These are phyloP conservation scores for Blastomyces gilchristii DNA, from an alignment of 2,329 filamentous ascomycete genomes.

Conservation along the genomic window DNA sequence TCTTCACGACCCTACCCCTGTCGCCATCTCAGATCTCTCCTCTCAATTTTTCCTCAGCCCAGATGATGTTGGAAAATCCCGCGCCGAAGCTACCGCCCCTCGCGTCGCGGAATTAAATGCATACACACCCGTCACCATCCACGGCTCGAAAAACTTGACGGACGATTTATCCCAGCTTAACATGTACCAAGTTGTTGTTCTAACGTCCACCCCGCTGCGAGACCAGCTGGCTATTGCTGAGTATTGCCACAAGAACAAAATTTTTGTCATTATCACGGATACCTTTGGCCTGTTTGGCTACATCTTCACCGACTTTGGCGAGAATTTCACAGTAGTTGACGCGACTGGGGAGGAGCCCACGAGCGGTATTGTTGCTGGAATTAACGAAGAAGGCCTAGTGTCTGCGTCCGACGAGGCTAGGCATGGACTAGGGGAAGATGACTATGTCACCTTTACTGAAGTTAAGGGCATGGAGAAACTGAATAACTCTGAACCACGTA, in stretches of 20 bases:
- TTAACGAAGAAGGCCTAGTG: constrained; percentile 81
- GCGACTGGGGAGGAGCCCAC: constrained; percentile 80
- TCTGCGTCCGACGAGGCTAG: constrained; percentile 90
- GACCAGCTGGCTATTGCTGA: constrained; percentile 78
- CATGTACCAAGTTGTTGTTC: constrained; percentile 82
- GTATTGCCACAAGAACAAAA: constrained; percentile 88
- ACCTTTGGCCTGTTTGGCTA: constrained; percentile 90
- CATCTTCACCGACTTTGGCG: constrained; percentile 94
- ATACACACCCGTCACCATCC: constrained; percentile 82
- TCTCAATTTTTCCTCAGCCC: constrained; percentile 92
- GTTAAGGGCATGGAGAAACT: constrained; percentile 82
- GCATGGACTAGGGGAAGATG: constrained; percentile 90
- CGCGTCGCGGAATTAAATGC: constrained; percentile 90
- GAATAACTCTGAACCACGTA: constrained; percentile 73
- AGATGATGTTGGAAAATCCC: constrained; percentile 82
- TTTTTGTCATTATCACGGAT: constrained; percentile 78
- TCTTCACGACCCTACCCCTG: constrained; percentile 78
- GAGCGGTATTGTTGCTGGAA: constrained; percentile 79
- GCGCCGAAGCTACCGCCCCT: constrained; percentile 76
- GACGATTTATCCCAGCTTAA: constrained; percentile 72
- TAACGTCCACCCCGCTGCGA: constrained; percentile 72
- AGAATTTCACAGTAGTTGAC: constrained; percentile 84
- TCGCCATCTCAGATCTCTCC: constrained; percentile 78
- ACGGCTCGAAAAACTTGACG: constrained; percentile 53
- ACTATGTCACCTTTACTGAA: constrained; percentile 91